These are phyloP conservation scores for Cyberlindnera mrakii DNA, from an alignment of 805 yeast species.

Conservation along the genomic window DNA sequence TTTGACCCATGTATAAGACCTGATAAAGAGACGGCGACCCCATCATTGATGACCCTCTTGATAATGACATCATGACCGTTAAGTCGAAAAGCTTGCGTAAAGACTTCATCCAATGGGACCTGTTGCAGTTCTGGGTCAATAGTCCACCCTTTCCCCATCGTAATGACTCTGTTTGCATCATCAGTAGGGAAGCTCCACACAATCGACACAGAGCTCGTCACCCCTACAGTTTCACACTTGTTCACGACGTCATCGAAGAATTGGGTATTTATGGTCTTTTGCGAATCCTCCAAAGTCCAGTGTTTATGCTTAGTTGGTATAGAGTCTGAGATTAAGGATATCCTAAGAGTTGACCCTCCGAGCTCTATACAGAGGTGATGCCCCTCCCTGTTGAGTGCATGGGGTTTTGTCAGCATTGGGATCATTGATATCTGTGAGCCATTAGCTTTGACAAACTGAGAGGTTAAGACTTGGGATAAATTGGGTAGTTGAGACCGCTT, in stretches of 20 bases:
- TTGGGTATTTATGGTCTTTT: conserved; percentile 32
- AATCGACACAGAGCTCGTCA: conserved; percentile 31
- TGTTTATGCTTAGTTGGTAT: too few species aligned
- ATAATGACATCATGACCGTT: conserved; percentile 31
- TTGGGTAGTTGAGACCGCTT: too few species aligned
- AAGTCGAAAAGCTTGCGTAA: conserved; percentile 29
- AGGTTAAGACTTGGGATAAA: too few species aligned
- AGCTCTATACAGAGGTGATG: conserved; percentile 37
- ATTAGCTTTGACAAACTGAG: too few species aligned
- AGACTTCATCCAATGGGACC: conserved; percentile 34
- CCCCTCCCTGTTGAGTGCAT: not conserved
- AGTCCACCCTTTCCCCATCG: conserved; percentile 58
- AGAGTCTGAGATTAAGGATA: conserved; percentile 18
- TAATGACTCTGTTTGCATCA: conserved; percentile 34
- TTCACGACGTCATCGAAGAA: conserved; percentile 37
- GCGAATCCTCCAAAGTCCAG: conserved; percentile 15
- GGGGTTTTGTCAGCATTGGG: not conserved
- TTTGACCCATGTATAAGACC: conserved; percentile 25
- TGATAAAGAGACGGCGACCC: conserved; percentile 52
- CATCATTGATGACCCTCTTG: conserved; percentile 50
- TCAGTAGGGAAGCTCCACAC: conserved; percentile 55
- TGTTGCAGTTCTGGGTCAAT: conserved; percentile 35
- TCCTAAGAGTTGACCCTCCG: conserved; percentile 51
- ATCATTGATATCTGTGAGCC: not conserved
- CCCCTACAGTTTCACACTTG: conserved; percentile 15